Evolutionary conservation across 148 eudicot genomes (phyloP), one percentile per base, ranked within the genome.

Genomic region (Rhododendron vialii): DNA sequence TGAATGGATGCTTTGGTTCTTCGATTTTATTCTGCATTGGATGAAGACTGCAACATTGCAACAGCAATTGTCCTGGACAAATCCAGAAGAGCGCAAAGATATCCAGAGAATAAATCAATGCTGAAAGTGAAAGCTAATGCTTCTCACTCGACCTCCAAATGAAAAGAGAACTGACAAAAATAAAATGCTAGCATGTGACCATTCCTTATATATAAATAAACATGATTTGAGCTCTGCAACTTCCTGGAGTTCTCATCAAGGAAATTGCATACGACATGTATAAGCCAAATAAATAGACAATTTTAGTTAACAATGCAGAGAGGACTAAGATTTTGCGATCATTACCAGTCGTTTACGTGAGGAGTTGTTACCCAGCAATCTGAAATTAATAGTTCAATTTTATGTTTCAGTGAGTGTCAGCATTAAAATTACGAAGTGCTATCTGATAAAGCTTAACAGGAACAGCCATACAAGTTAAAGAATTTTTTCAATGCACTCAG

Each of bases 361-460:
- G 92, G 92, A 75, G 94, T 94, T 17, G 59, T 41, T 53, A 33
- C 86, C 99, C 99, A 96, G 93, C 99, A 96, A 91, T 90, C 99
- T 96, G 97, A 92, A 86, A 89, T 78, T 65, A 65, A 78, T 83
- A 78, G 83, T 67, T 38, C 80, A 73, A 24, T 82, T 84, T 48
- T 76, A 24, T 5, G 61, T 41, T 65, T 86, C 22, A 41, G 80
- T 69, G 45, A 45, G 3, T 61, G n/a, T 50, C 28, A 28, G 53
- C 80, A 69, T 81, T 33, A n/a, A 81, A 65, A 26, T 38, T 73
- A 53, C 57, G 30, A 84, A 55, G 67, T 78, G 30, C 57, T 33
- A 76, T 51, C 43, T 20, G 79, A 50, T 30, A 84, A 57, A 33
- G 22, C 30, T 13, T 5, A 76, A 38, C 35, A 41, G 4, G 24